These are phyloP conservation scores for Globisporangium polare DNA, from an alignment of 352 stramenopile genomes.

Conservation along the genomic window DNA sequence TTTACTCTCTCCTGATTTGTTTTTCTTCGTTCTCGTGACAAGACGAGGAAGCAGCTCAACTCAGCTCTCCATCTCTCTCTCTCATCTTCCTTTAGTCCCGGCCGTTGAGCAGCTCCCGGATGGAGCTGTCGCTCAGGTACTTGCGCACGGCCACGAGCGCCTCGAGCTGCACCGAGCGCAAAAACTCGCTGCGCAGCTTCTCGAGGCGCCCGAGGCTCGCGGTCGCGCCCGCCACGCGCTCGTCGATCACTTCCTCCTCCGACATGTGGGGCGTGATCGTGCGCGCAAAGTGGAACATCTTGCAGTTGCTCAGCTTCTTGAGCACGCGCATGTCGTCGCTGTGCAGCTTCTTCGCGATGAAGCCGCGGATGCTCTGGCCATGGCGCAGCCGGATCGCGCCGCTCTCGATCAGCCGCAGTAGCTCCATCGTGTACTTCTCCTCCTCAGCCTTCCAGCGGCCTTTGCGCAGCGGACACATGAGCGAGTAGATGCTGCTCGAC, in stretches of 20 bases:
- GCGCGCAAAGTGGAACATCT: constrained; percentile 71
- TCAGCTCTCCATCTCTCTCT: neutral
- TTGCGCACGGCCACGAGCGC: constrained; percentile 69
- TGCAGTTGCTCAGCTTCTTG: constrained; percentile 84
- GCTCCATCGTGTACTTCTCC: constrained; percentile 65
- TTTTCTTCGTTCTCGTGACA: neutral
- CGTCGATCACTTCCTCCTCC: constrained; percentile 50
- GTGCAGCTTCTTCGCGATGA: constrained; percentile 73
- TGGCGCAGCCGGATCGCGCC: constrained; percentile 55
- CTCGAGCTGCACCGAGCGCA: constrained; percentile 74
- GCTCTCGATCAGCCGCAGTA: constrained; percentile 62
- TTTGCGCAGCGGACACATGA: constrained; percentile 73
- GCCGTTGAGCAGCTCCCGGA: constrained; percentile 58
- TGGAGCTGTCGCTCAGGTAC: constrained; percentile 64
- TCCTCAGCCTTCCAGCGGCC: constrained; percentile 73
- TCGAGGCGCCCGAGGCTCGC: constrained; percentile 35
- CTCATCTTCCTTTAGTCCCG: constrained; percentile 16
- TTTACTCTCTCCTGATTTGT: neutral
- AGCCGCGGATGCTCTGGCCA: constrained; percentile 65
- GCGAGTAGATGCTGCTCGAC: constrained; percentile 63
- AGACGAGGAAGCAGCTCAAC: neutral
- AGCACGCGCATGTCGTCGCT: constrained; percentile 82
- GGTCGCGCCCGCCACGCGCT: constrained; percentile 25
- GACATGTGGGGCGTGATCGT: constrained; percentile 55
- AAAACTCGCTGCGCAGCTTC: constrained; percentile 61